phyloP scores from a whole-genome alignment of 106 monocot genomes.

The Phalaenopsis equestris region DNA sequence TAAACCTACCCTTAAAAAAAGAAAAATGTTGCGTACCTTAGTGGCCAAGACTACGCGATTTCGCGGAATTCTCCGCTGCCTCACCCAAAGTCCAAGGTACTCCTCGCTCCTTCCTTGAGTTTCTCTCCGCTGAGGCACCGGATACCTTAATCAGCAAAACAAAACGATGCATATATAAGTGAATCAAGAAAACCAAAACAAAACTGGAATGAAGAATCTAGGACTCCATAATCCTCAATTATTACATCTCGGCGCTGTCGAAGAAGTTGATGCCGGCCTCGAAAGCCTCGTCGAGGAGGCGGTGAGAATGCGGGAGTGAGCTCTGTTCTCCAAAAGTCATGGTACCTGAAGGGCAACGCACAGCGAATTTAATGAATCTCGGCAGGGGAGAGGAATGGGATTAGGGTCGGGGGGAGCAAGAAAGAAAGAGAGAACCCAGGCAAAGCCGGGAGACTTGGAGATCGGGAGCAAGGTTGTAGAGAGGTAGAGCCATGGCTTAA shows the following conservation, averaged over 20 bases:
- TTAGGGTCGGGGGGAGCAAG: not conserved
- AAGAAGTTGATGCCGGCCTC: slow-evolving; percentile 79
- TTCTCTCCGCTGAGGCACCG: slow-evolving; percentile 63
- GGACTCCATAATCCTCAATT: not conserved
- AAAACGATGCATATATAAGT: not conserved
- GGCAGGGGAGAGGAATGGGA: not conserved
- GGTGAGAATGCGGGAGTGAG: slow-evolving; percentile 48
- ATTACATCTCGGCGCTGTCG: slow-evolving; percentile 77
- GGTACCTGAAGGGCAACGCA: slow-evolving; percentile 37
- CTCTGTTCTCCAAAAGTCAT: slow-evolving; percentile 96
- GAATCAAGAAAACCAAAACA: not conserved
- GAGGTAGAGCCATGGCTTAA: not conserved
- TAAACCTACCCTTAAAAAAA: not conserved
- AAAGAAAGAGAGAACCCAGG: slow-evolving; percentile 22
- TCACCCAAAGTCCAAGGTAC: slow-evolving; percentile 69
- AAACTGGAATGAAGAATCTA: not conserved
- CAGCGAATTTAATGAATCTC: not conserved
- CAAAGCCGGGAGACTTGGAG: slow-evolving; percentile 54
- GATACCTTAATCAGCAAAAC: slow-evolving; percentile 49
- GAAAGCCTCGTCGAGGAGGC: slow-evolving; percentile 70
- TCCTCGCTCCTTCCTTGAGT: slow-evolving; percentile 88
- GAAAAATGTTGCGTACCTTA: slow-evolving; percentile 30
- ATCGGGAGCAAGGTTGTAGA: slow-evolving; percentile 33
- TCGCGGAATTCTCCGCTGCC: slow-evolving; percentile 44
- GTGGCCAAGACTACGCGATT: slow-evolving; percentile 69